A percentile compares a stretch with the other conserved stretches of the same genome.
Evolutionary conservation across 208 protist species (phyloP).

Genomic region (Acanthamoeba healyi): DNA sequence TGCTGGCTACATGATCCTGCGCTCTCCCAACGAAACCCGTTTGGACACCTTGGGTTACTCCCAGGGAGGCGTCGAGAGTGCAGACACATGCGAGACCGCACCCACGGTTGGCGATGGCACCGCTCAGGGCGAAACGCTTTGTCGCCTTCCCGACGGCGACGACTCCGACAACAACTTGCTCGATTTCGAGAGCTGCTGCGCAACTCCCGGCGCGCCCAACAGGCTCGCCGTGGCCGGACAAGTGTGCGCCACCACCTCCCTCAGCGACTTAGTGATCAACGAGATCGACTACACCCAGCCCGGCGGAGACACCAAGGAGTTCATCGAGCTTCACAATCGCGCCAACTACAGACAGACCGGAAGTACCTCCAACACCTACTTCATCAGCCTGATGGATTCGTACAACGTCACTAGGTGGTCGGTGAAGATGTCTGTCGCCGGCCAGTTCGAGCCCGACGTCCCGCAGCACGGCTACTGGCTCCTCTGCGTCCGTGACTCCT

Average conservation of each 20-base stretch:
- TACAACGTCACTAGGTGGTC: neutral
- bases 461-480: slow-evolving; percentile 7
- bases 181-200: neutral
- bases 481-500: neutral
- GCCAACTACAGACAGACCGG: neutral
- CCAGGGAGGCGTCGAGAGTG: neutral
- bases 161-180: neutral
- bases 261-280: neutral
- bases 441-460: neutral
- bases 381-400: neutral
- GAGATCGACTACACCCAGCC: slow-evolving; percentile 47
- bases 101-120: neutral
- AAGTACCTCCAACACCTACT: neutral
- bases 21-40: neutral
- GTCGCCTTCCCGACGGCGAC: neutral
- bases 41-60: neutral
- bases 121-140: neutral
- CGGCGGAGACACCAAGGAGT: neutral
- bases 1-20: neutral
- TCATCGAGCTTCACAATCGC: slow-evolving; percentile 49
- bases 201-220: neutral
- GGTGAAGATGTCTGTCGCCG: neutral
- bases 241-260: neutral
- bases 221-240: neutral
- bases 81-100: neutral